Base-by-base conservation (phyloP, 352 stramenopile species). In the Phytophthora ramorum region DNA sequence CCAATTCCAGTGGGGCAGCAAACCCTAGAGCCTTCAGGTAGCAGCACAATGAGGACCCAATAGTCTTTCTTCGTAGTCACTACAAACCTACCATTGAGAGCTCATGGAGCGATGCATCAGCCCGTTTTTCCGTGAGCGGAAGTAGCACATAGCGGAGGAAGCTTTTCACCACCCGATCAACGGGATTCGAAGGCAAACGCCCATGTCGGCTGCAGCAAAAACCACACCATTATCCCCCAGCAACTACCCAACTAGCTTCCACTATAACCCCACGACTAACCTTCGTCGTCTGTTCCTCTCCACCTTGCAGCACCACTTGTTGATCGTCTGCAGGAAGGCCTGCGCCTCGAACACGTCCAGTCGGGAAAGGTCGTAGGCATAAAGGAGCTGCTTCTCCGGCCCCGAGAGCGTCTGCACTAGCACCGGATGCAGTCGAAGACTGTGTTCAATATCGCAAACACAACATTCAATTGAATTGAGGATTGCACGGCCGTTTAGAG, bases 331-430 rank as follows among this genome's bases (percentile, higher is more conserved):
- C 16, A 69, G 61, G 40, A 70, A 78, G 1, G 47, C 28, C 30
- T 78, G 66, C 4, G 50, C 22, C 14, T 78, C 71, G 38, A 78
- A 78, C 22, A 67, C 26, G 10, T 73, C 71, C 49, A 78, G 28
- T 34, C 66, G 62, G 7, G 71, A 64, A 20, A 78, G 71, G 22
- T 76, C 71, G 53, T 75, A 75, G 17, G 24, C 7, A 22, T 66
- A 45, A 38, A 78, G 40, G 41, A 78, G 62, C 57, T 61, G 51
- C 24, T 58, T 63, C 22, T 78, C 71, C 28, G 28, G 16, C 10
- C 30, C 41, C 10, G 56, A 72, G 37, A 78, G 56, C 20, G 24
- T 28, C 40, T 48, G 14, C 8, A 40, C 8, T 28, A 73, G 28
- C 7, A 16, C 20, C 9, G 45, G 16, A 38, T 75, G 71, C 17